These are phyloP conservation scores for Globisporangium paddicum DNA, from an alignment of 352 stramenopile genomes.

Conservation along the genomic window DNA sequence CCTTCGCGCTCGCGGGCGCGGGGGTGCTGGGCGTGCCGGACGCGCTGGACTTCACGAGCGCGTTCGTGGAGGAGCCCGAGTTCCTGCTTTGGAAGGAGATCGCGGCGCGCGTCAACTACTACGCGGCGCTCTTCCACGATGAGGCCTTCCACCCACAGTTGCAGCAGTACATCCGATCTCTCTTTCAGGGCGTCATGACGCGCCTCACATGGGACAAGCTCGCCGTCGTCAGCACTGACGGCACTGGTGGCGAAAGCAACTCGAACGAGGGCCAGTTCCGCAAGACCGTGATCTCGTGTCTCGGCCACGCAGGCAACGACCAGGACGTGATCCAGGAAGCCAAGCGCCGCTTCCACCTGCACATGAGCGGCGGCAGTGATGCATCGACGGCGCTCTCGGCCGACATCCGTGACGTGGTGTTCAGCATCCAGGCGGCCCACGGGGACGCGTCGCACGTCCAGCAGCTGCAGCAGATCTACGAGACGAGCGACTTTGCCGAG, in stretches of 20 bases:
- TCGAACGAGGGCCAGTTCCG: conserved; percentile 62
- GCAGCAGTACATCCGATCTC: conserved; percentile 44
- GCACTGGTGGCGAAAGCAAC: conserved; percentile 10
- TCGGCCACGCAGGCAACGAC: conserved; percentile 42
- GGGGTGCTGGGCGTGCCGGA: conserved; percentile 41
- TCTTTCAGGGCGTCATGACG: conserved; percentile 53
- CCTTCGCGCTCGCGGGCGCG: conserved; percentile 87
- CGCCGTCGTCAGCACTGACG: too few species aligned
- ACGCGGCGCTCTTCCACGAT: conserved; percentile 44
- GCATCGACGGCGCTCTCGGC: conserved; percentile 37
- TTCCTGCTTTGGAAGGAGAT: conserved; percentile 71
- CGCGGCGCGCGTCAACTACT: conserved; percentile 43
- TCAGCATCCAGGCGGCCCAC: conserved; percentile 40
- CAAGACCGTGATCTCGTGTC: conserved; percentile 44
- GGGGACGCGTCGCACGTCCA: conserved; percentile 39
- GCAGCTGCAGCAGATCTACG: conserved; percentile 57
- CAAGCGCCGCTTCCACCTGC: conserved; percentile 48
- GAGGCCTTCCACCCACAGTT: conserved; percentile 51
- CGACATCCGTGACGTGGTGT: conserved; percentile 55
- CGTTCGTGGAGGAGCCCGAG: conserved; percentile 53
- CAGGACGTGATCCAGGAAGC: conserved; percentile 45
- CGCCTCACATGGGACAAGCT: conserved; percentile 46
- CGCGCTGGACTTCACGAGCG: conserved; percentile 55
- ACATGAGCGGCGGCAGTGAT: conserved; percentile 42
- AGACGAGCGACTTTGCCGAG: conserved; percentile 57